Evolutionary conservation across 2,329 filamentous ascomycete genomes (phyloP).

Genomic region (Stagonosporopsis vannaccii): DNA sequence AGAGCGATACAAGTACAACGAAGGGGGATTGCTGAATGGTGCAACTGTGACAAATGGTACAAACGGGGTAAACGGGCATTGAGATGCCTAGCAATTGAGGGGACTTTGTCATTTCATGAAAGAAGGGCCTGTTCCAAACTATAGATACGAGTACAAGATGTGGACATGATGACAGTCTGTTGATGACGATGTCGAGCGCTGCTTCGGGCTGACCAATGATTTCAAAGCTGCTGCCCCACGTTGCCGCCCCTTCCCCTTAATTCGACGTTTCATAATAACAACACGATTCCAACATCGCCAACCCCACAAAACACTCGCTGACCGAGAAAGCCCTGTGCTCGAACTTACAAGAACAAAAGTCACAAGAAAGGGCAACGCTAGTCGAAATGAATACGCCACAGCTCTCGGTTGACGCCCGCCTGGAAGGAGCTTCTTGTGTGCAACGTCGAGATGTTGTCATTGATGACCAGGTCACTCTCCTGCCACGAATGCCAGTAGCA

Average conservation of each 20-base stretch:
- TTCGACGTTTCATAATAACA: neutral
- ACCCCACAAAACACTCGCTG: neutral
- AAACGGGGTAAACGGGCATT: neutral
- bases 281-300: neutral
- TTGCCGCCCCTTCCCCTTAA: neutral
- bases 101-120: neutral
- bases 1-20: neutral
- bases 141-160: no score
- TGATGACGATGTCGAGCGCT: no score
- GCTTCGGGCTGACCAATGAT: no score
- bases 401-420: slow-evolving; percentile 54
- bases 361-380: slow-evolving; percentile 22
- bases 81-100: neutral
- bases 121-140: no score
- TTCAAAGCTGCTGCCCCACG: no score
- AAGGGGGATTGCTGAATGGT: neutral
- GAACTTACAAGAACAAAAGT: neutral
- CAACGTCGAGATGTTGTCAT: slow-evolving; percentile 60
- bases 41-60: neutral
- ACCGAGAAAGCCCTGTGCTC: neutral
- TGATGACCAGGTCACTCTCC: slow-evolving; percentile 62
- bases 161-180: no score
- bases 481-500: slow-evolving; percentile 62
- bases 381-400: slow-evolving; percentile 62
- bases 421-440: slow-evolving; percentile 59